phyloP scores from a whole-genome alignment of 2,329 filamentous ascomycete genomes.

The Colletotrichum caudatum region DNA sequence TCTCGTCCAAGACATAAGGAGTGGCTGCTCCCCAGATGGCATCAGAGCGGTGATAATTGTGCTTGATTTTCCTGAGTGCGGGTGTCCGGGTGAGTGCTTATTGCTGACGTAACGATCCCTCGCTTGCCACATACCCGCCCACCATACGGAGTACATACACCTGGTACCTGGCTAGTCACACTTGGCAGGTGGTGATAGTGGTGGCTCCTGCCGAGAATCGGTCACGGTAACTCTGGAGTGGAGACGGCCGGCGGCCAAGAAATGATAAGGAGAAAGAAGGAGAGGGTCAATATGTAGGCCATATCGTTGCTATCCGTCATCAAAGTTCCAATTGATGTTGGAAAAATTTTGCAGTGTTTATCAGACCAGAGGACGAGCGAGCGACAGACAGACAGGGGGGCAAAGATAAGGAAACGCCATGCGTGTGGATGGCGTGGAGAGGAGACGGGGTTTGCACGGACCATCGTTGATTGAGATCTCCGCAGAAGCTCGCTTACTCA shows the following conservation, averaged over 20 bases:
- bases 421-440: constrained; percentile 40
- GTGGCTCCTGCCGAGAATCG: not conserved
- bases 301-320: constrained; percentile 20
- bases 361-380: constrained; percentile 8
- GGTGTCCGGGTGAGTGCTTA: no score
- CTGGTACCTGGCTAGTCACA: no score
- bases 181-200: no score
- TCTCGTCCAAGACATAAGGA: not conserved
- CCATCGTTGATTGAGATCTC: constrained; percentile 30
- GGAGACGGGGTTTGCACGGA: constrained; percentile 17
- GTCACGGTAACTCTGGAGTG: not conserved
- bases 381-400: constrained; percentile 15
- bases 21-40: not conserved
- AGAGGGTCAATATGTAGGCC: not conserved
- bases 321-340: constrained; percentile 23
- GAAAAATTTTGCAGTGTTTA: constrained; percentile 31
- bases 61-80: no score
- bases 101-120: no score
- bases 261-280: constrained; percentile 25
- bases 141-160: no score
- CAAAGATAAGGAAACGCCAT: constrained; percentile 38
- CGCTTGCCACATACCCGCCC: no score
- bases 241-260: constrained; percentile 36
- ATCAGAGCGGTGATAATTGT: not conserved
- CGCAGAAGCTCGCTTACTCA: constrained; percentile 1